phyloP scores from a whole-genome alignment of 2,329 filamentous ascomycete species.

The Pseudogymnoascus sp. region DNA sequence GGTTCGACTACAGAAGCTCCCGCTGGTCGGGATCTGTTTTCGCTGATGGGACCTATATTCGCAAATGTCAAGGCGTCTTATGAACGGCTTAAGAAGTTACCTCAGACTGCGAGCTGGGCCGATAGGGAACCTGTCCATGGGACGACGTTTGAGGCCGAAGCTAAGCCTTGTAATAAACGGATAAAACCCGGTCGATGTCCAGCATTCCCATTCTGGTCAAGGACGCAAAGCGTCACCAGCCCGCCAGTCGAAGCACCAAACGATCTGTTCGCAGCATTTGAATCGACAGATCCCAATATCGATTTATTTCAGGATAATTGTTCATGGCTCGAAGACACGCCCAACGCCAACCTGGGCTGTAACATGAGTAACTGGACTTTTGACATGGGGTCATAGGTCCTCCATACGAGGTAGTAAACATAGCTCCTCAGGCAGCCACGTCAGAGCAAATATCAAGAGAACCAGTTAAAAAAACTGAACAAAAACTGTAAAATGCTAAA shows the following conservation, averaged over 20 bases:
- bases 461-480: too few relatives aligned
- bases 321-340: background rate
- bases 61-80: background rate
- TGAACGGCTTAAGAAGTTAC: background rate
- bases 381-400: background rate
- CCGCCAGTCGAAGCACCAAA: background rate
- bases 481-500: constrained; percentile 5
- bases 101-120: background rate
- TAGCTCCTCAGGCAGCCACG: too few relatives aligned
- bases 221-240: background rate
- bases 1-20: background rate
- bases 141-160: background rate
- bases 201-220: background rate
- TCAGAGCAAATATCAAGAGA: background rate
- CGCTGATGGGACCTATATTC: background rate
- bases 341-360: background rate
- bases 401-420: background rate
- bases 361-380: background rate
- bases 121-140: background rate
- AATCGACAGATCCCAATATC: background rate
- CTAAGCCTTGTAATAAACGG: background rate
- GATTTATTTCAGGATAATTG: background rate
- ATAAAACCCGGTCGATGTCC: background rate
- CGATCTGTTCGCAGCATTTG: background rate
- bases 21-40: background rate